These are phyloP conservation scores for Lecanoromycetidae sp. DNA, from an alignment of 2,329 filamentous ascomycete genomes.

Conservation along the genomic window DNA sequence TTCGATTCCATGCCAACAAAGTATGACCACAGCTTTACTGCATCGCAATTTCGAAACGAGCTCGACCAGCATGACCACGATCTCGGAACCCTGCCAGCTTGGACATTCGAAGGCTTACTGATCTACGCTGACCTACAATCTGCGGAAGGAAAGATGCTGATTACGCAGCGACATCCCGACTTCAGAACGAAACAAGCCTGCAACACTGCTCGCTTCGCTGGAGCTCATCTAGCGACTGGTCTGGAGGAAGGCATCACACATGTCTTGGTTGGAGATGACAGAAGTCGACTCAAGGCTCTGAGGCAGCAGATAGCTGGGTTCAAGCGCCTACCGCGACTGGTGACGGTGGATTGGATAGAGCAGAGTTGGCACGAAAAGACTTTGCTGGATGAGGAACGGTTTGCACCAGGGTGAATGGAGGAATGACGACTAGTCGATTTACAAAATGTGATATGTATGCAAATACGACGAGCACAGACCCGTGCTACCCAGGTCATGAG, in stretches of 20 bases:
- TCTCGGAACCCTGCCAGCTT: slow-evolving; percentile 34
- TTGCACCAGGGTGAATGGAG: no score
- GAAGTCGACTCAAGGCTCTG: slow-evolving; percentile 34
- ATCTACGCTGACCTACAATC: slow-evolving; percentile 24
- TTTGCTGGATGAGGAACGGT: slow-evolving; percentile 64
- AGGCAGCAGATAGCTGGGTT: slow-evolving; percentile 34
- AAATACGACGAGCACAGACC: no score
- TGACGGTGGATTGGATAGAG: slow-evolving; percentile 60
- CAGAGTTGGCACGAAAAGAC: slow-evolving; percentile 72
- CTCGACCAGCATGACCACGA: slow-evolving; percentile 46
- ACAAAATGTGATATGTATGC: not conserved
- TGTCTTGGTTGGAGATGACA: slow-evolving; percentile 48
- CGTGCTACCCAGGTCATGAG: no score
- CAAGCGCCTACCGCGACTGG: slow-evolving; percentile 51
- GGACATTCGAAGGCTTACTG: slow-evolving; percentile 38
- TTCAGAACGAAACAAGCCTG: slow-evolving; percentile 35
- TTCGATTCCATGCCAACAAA: slow-evolving; percentile 31
- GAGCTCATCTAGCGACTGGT: slow-evolving; percentile 45
- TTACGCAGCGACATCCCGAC: slow-evolving; percentile 8
- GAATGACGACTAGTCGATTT: not conserved
- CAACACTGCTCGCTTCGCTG: slow-evolving; percentile 56
- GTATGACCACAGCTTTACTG: slow-evolving; percentile 30
- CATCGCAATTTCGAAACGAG: slow-evolving; percentile 39
- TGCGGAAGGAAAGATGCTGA: not conserved
- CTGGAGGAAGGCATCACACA: slow-evolving; percentile 55